Percentiles rank a stretch among this genome's conserved stretches.
Evolutionary conservation across 1,284 basidiomycete genomes (phyloP).

Genomic region (Thelephora terrestris): DNA sequence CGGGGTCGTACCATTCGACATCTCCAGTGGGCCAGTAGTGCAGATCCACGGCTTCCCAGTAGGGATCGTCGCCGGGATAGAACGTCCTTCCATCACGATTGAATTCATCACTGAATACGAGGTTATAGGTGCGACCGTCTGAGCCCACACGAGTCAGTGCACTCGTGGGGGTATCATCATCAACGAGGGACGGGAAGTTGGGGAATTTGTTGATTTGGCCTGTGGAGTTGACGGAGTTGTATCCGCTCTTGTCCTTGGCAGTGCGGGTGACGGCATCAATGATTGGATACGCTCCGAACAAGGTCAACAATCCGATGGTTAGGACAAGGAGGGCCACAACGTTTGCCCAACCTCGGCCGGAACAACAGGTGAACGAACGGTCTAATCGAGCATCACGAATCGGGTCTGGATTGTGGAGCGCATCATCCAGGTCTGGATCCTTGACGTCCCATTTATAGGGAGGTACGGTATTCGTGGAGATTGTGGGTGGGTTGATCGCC

Average conservation of each 20-base stretch:
- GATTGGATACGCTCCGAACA: slow-evolving; percentile 78
- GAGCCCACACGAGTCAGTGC: slow-evolving; percentile 39
- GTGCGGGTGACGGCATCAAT: slow-evolving; percentile 39
- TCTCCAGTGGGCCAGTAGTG: slow-evolving; percentile 80
- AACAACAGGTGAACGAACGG: slow-evolving; percentile 52
- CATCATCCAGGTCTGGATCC: slow-evolving; percentile 70
- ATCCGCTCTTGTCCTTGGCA: slow-evolving; percentile 32
- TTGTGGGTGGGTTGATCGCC: slow-evolving; percentile 39
- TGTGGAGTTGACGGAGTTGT: slow-evolving; percentile 61
- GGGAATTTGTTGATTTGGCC: slow-evolving; percentile 62
- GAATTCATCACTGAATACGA: slow-evolving; percentile 93
- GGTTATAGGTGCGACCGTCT: slow-evolving; percentile 68
- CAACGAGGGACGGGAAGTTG: slow-evolving; percentile 50
- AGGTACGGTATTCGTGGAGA: slow-evolving; percentile 18
- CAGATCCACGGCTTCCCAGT: slow-evolving; percentile 65
- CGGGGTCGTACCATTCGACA: slow-evolving; percentile 78
- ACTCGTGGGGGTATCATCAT: slow-evolving; percentile 54
- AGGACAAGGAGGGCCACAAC: slow-evolving; percentile 49
- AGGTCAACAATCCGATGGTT: slow-evolving; percentile 46
- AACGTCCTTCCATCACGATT: slow-evolving; percentile 69
- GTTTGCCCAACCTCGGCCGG: slow-evolving; percentile 67
- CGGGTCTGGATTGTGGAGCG: slow-evolving; percentile 67
- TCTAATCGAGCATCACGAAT: slow-evolving; percentile 46
- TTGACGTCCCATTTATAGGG: slow-evolving; percentile 58
- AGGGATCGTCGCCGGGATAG: slow-evolving; percentile 72